Evolutionary conservation across 73 alveolate species (phyloP).

Genomic region (Tetrahymena thermophila): DNA sequence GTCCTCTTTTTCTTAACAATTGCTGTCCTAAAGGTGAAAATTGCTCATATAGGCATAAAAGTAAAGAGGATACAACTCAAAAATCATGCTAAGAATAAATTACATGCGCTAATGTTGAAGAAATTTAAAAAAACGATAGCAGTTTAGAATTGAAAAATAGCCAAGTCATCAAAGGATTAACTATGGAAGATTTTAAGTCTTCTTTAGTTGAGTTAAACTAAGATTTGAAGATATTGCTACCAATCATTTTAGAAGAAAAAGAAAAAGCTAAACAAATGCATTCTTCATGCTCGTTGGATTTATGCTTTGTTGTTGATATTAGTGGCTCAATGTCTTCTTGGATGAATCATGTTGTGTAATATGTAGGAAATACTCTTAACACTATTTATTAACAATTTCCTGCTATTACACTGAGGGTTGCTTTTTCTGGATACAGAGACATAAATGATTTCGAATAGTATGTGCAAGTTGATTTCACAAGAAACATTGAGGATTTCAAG

Average conservation of each 20-base stretch:
- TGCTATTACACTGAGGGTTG: neutral
- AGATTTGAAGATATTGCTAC: neutral
- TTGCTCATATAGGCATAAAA: neutral
- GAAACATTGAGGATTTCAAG: neutral
- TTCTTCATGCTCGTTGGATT: neutral
- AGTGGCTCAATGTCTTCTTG: neutral
- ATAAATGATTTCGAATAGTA: neutral
- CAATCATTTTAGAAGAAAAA: neutral
- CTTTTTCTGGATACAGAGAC: neutral
- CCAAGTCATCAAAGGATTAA: neutral
- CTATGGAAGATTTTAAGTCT: neutral
- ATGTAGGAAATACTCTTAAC: neutral
- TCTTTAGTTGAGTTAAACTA: neutral
- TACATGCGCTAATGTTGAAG: no score
- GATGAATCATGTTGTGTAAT: neutral
- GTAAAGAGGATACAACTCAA: neutral
- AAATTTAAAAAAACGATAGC: no score
- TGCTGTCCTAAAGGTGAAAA: neutral
- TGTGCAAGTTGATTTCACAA: neutral
- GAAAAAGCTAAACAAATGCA: neutral
- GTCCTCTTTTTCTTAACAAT: neutral
- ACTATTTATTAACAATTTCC: neutral
- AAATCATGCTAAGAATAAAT: no score
- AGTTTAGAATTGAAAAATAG: neutral
- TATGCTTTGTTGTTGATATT: neutral